Percentiles rank a stretch among this genome's conserved stretches.
Conservation (phyloP, 257 asterid species). For the Fraxinus americana region DNA sequence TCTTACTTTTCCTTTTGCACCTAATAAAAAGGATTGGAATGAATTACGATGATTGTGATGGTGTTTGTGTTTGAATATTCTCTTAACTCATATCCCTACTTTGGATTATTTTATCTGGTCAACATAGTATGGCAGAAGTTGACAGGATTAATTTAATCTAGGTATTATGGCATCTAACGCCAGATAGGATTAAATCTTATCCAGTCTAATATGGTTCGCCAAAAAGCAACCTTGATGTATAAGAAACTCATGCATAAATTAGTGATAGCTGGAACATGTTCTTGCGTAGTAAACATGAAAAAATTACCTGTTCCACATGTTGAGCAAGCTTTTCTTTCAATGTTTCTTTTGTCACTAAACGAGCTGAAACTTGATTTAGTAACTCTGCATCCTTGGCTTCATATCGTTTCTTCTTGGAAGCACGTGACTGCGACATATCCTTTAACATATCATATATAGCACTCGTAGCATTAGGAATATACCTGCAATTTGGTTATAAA, state of each 20-base stretch:
- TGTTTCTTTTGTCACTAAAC: constrained; percentile 55
- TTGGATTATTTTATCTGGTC: too few relatives aligned
- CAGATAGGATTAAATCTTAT: too few relatives aligned
- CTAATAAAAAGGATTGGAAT: too few relatives aligned
- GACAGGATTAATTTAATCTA: too few relatives aligned
- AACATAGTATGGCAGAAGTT: too few relatives aligned
- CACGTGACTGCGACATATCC: constrained; percentile 56
- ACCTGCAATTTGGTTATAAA: constrained; percentile 48
- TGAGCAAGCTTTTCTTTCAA: constrained; percentile 76
- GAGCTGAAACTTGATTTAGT: constrained; percentile 59
- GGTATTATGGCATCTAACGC: too few relatives aligned
- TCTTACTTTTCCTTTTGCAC: too few relatives aligned
- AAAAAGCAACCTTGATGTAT: neutral
- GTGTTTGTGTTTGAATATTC: too few relatives aligned
- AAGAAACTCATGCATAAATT: neutral
- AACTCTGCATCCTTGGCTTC: constrained; percentile 61
- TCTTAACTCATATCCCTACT: too few relatives aligned
- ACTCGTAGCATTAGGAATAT: constrained; percentile 72
- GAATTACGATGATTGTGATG: too few relatives aligned
- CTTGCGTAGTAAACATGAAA: constrained; percentile 7
- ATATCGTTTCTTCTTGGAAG: constrained; percentile 63
- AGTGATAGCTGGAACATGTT: neutral
- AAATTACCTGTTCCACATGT: constrained; percentile 74
- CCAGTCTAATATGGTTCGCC: neutral
- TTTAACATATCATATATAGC: constrained; percentile 72